A percentile compares a stretch with the other conserved stretches of the same genome.
Conservation (phyloP, 1,284 basidiomycete genomes). For the Puccinia novopanici region DNA sequence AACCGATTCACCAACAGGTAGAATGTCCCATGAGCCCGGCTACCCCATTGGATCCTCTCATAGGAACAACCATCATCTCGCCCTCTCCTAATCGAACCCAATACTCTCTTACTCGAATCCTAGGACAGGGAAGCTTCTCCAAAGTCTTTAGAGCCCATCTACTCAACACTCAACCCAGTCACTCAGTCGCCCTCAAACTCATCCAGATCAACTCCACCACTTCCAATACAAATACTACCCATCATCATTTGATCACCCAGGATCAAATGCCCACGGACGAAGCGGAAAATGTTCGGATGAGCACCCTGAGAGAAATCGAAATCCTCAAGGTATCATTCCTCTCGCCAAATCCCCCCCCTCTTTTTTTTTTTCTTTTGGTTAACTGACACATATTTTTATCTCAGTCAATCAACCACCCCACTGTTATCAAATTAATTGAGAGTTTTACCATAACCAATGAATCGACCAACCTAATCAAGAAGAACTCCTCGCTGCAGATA, state of each 20-base stretch:
- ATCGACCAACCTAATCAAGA: background rate
- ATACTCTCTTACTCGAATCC: conserved; percentile 13
- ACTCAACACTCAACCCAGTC: background rate
- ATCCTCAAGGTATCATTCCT: conserved; percentile 68
- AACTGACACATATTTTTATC: background rate
- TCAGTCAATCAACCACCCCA: conserved; percentile 31
- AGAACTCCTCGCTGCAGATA: conserved; percentile 58
- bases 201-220: conserved; percentile 1
- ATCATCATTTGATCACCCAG: conserved; percentile 19
- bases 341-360: background rate
- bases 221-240: background rate
- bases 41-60: background rate
- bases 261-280: conserved; percentile 60
- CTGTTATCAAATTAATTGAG: conserved; percentile 24
- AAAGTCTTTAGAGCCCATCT: conserved; percentile 35
- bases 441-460: conserved; percentile 17
- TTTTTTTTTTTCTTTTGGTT: too few relatives aligned
- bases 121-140: conserved; percentile 43
- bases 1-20: background rate
- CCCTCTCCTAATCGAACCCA: conserved; percentile 9
- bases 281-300: conserved; percentile 74
- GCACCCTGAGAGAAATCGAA: conserved; percentile 83
- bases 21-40: background rate
- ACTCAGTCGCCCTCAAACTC: conserved; percentile 29
- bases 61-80: conserved; percentile 15